Evolutionary conservation across 345 rosid genomes (phyloP).

Genomic region (Gossypium turneri): DNA sequence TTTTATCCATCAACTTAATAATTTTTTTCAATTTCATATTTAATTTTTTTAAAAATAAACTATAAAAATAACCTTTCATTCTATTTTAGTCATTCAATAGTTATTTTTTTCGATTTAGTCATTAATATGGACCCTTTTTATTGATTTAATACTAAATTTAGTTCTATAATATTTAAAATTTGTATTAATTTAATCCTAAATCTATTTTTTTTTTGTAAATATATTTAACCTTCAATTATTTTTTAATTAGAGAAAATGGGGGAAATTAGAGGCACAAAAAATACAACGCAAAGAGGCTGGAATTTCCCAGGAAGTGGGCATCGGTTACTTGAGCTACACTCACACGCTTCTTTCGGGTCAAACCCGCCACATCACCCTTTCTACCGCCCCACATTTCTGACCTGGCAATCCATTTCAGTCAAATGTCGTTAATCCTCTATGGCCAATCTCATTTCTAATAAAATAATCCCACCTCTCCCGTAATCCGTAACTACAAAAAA

Average conservation of each 20-base stretch:
- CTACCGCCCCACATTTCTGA: constrained; percentile 24
- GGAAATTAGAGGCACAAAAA: background rate
- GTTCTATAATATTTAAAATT: too few relatives aligned
- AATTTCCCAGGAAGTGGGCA: constrained; percentile 7
- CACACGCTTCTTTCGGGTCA: constrained; percentile 29
- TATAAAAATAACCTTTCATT: too few relatives aligned
- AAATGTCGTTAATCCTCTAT: background rate
- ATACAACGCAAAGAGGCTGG: background rate
- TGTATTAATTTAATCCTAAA: too few relatives aligned
- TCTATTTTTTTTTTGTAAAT: too few relatives aligned
- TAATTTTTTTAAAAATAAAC: too few relatives aligned
- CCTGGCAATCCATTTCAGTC: constrained; percentile 17
- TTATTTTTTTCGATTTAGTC: too few relatives aligned
- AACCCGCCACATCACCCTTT: constrained; percentile 31
- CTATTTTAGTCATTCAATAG: too few relatives aligned
- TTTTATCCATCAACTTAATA: too few relatives aligned
- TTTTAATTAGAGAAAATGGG: background rate
- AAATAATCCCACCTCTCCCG: background rate
- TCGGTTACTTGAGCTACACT: constrained; percentile 21
- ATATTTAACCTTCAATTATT: too few relatives aligned
- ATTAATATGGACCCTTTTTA: too few relatives aligned
- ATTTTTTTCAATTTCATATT: too few relatives aligned
- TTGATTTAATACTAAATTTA: too few relatives aligned
- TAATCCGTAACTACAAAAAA: background rate
- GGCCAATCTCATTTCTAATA: background rate